Evolutionary conservation across 495 filamentous ascomycete species (phyloP).

Genomic region (Aspergillus asperescens): DNA sequence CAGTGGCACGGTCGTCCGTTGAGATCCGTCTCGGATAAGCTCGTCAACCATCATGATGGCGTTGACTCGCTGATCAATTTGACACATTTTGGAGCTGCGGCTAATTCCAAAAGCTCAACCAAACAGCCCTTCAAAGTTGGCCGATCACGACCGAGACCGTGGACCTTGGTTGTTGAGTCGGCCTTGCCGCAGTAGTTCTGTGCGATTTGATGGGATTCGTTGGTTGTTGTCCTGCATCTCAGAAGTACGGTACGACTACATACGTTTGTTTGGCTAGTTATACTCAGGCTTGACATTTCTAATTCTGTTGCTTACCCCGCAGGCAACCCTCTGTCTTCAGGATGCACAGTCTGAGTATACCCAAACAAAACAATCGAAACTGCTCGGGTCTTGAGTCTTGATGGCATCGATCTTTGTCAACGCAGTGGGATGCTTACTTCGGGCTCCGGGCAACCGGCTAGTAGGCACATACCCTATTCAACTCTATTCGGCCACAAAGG

Average conservation of each 20-base stretch:
- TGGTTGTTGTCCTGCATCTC: neutral
- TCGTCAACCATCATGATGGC: neutral
- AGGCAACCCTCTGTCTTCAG: too few relatives aligned
- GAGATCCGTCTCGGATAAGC: neutral
- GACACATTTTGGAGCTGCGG: neutral
- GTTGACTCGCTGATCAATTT: neutral
- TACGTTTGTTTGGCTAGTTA: neutral
- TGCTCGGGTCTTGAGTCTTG: neutral
- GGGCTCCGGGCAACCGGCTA: neutral
- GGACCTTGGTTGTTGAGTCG: too few relatives aligned
- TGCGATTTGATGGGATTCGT: neutral
- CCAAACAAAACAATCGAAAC: too few relatives aligned
- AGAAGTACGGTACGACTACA: neutral
- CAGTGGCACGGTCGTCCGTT: neutral
- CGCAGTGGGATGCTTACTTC: neutral
- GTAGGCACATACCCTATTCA: neutral
- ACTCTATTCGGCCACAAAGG: neutral
- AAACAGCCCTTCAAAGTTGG: neutral
- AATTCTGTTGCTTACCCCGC: neutral
- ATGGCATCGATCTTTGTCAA: neutral
- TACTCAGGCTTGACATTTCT: too few relatives aligned
- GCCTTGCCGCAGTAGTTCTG: too few relatives aligned
- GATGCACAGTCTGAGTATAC: too few relatives aligned
- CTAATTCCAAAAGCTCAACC: too few relatives aligned
- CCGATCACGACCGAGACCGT: neutral